These are phyloP conservation scores for Allium sativum DNA, from an alignment of 106 monocot species.

Conservation along the genomic window DNA sequence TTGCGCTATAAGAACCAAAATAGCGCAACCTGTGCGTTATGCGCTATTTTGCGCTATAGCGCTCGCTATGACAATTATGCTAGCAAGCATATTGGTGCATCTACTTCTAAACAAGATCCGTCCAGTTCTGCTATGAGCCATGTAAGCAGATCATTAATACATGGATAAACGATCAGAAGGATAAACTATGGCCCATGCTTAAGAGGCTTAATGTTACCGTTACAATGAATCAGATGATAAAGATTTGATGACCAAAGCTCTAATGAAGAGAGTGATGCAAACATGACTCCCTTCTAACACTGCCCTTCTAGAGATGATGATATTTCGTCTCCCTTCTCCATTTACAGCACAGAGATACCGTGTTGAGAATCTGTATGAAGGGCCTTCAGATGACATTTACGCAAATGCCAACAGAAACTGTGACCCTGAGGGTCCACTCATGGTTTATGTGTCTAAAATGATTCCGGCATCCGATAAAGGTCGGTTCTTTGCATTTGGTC, in stretches of 20 bases:
- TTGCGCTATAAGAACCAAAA: too few relatives aligned
- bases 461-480: constrained; percentile 26
- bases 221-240: constrained; percentile 19
- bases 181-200: constrained; percentile 23
- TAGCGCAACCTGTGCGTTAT: too few relatives aligned
- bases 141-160: constrained; percentile 18
- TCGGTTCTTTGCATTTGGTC: constrained; percentile 20
- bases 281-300: constrained; percentile 14
- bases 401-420: constrained; percentile 24
- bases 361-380: constrained; percentile 23
- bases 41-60: too few relatives aligned
- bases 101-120: constrained; percentile 19
- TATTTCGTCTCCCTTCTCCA: constrained; percentile 21
- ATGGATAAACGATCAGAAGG: constrained; percentile 26
- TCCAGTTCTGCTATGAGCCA: constrained; percentile 23
- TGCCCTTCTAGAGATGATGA: constrained; percentile 27
- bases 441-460: constrained; percentile 28
- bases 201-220: constrained; percentile 11
- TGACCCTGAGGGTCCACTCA: constrained; percentile 24
- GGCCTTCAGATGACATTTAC: constrained; percentile 17
- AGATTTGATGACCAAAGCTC: constrained; percentile 15
- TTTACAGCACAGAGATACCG: constrained; percentile 21
- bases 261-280: constrained; percentile 26
- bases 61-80: too few relatives aligned
- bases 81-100: constrained; percentile 9